Evolutionary conservation across 768 basidiomycete genomes (phyloP).

Genomic region (Boletus edulis): DNA sequence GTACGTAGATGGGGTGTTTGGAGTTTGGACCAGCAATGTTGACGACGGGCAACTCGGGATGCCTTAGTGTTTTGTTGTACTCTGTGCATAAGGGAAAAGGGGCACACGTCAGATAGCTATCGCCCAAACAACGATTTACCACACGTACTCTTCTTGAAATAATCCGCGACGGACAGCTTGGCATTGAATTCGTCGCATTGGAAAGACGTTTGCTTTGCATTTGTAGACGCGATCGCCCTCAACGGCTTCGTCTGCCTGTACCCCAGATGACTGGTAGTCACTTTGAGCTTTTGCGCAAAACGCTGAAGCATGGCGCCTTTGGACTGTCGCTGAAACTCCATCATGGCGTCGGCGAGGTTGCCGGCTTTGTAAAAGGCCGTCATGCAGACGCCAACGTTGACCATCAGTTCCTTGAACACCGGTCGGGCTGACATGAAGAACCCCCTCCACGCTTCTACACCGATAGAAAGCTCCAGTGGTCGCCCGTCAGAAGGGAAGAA

Average conservation of each 20-base stretch:
- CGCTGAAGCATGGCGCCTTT: slow-evolving; percentile 43
- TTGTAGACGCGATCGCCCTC: slow-evolving; percentile 35
- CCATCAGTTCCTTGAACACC: slow-evolving; percentile 46
- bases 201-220: slow-evolving; percentile 51
- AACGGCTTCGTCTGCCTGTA: slow-evolving; percentile 51
- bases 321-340: slow-evolving; percentile 43
- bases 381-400: slow-evolving; percentile 55
- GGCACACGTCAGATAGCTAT: slow-evolving; percentile 3
- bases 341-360: slow-evolving; percentile 59
- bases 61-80: slow-evolving; percentile 50
- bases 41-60: slow-evolving; percentile 54
- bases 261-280: slow-evolving; percentile 55
- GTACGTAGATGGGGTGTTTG: slow-evolving; percentile 42
- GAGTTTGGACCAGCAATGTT: slow-evolving; percentile 44
- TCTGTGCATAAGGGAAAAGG: slow-evolving; percentile 36
- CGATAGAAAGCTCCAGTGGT: slow-evolving; percentile 30
- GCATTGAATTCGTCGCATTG: slow-evolving; percentile 54
- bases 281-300: slow-evolving; percentile 54
- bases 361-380: slow-evolving; percentile 56
- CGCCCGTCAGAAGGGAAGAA: slow-evolving; percentile 41
- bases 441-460: slow-evolving; percentile 45
- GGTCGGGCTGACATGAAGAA: slow-evolving; percentile 54
- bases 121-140: background rate
- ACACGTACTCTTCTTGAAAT: slow-evolving; percentile 58
- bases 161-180: slow-evolving; percentile 56